Evolutionary conservation across 2,329 filamentous ascomycete genomes (phyloP).

Genomic region (Xylaria sp.): DNA sequence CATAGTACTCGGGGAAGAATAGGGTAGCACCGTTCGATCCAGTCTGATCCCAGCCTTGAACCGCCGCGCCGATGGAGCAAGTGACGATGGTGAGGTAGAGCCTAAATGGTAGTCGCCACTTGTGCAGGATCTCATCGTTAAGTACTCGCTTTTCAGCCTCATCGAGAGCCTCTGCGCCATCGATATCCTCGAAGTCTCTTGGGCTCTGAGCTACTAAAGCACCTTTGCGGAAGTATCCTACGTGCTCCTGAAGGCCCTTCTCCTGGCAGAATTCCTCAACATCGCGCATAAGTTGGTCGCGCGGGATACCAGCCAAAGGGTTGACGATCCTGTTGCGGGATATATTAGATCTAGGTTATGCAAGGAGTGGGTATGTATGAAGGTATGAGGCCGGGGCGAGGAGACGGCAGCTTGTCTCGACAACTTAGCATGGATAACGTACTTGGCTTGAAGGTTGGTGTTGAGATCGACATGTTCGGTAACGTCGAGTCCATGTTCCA

Average conservation of each 20-base stretch:
- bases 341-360: constrained; percentile 5
- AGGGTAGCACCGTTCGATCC: constrained; percentile 72
- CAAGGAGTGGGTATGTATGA: background rate
- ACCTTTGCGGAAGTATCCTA: constrained; percentile 71
- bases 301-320: constrained; percentile 61
- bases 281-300: constrained; percentile 64
- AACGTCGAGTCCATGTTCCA: constrained; percentile 45
- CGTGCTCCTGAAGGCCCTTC: constrained; percentile 68
- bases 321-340: constrained; percentile 55
- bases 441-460: constrained; percentile 58
- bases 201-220: constrained; percentile 81
- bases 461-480: constrained; percentile 53
- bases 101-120: constrained; percentile 71
- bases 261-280: constrained; percentile 69
- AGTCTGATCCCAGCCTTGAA: constrained; percentile 76
- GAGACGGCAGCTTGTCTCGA: background rate
- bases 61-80: constrained; percentile 76
- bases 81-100: constrained; percentile 75
- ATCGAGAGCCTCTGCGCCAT: constrained; percentile 66
- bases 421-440: constrained; percentile 38
- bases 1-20: constrained; percentile 66
- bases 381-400: background rate
- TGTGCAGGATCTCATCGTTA: constrained; percentile 71
- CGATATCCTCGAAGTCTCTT: constrained; percentile 68
- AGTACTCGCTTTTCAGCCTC: constrained; percentile 70